Evolutionary conservation across 129 eudicot genomes (phyloP).

Genomic region (Pittosporum tobira): DNA sequence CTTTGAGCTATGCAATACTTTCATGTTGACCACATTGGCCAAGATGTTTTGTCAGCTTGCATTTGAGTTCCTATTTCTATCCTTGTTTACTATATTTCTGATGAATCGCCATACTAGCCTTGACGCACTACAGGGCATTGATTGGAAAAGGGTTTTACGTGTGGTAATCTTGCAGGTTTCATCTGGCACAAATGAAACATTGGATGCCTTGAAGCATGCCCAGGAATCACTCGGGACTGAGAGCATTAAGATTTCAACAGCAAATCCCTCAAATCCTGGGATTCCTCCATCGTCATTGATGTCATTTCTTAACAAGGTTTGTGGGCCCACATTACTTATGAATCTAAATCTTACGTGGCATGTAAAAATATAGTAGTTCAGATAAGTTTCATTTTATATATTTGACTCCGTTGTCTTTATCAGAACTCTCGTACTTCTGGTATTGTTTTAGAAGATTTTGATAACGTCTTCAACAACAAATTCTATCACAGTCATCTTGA

Average conservation of each 20-base stretch:
- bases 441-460: constrained; percentile 80
- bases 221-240: constrained; percentile 56
- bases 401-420: constrained; percentile 15
- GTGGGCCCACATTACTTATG: not conserved
- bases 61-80: constrained; percentile 2
- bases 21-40: not conserved
- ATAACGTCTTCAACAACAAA: constrained; percentile 56
- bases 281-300: constrained; percentile 94
- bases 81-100: not conserved
- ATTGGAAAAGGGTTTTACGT: not conserved
- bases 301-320: constrained; percentile 74
- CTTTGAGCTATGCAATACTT: not conserved
- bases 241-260: constrained; percentile 42
- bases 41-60: constrained; percentile 4
- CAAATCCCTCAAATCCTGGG: constrained; percentile 81
- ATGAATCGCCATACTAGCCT: constrained; percentile 9
- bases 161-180: constrained; percentile 32
- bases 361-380: not conserved
- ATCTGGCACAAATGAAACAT: constrained; percentile 43
- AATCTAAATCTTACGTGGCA: not conserved
- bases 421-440: constrained; percentile 76
- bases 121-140: not conserved
- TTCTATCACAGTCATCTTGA: constrained; percentile 95
- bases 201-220: constrained; percentile 55
- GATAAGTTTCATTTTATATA: not conserved